Conservation (phyloP, 495 filamentous ascomycete genomes). For the Aspergillus hancockii region DNA sequence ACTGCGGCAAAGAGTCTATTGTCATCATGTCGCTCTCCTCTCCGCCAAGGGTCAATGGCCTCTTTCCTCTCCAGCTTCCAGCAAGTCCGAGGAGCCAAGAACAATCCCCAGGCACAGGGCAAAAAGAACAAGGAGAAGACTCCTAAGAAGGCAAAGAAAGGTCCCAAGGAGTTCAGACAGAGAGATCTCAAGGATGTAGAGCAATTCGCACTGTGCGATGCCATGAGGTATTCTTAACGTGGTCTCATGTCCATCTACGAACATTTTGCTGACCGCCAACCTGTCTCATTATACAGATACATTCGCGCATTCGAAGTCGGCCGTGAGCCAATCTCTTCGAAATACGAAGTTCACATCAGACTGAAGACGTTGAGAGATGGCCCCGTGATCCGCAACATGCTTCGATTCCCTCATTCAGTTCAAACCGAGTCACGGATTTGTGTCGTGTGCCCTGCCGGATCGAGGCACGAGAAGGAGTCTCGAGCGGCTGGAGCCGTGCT, state of each 20-base stretch:
- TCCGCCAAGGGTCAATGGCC: constrained; percentile 35
- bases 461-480: constrained; percentile 67
- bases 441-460: constrained; percentile 82
- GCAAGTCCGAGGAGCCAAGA: constrained; percentile 42
- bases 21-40: constrained; percentile 36
- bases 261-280: constrained; percentile 16
- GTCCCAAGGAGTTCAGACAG: constrained; percentile 60
- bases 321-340: constrained; percentile 63
- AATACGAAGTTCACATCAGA: constrained; percentile 86
- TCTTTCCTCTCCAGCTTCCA: constrained; percentile 36
- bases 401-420: constrained; percentile 86
- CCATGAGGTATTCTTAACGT: constrained; percentile 71
- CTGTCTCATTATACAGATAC: constrained; percentile 57
- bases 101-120: constrained; percentile 32
- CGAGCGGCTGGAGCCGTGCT: constrained; percentile 72
- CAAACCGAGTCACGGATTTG: constrained; percentile 81
- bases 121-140: constrained; percentile 51
- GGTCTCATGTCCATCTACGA: neutral
- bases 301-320: constrained; percentile 92
- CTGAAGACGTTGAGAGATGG: constrained; percentile 79
- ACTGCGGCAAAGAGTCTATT: constrained; percentile 39
- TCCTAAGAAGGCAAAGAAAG: constrained; percentile 68
- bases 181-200: constrained; percentile 61
- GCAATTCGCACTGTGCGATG: constrained; percentile 82
- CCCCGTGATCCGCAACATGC: constrained; percentile 78